Conservation (phyloP, 352 stramenopile species). For the Globisporangium splendens region DNA sequence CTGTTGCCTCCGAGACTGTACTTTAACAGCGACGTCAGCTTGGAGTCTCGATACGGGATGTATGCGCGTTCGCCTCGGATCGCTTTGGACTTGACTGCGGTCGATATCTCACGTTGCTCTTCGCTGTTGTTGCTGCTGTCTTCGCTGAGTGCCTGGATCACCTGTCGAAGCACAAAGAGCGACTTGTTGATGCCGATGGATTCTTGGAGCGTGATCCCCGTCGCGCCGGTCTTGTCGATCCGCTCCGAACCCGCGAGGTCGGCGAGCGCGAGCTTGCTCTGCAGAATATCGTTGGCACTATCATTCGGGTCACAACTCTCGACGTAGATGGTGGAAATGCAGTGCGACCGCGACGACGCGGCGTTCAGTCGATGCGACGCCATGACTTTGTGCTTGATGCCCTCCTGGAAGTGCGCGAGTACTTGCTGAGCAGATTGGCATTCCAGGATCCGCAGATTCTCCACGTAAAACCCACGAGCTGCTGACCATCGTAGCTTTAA, state of each 20-base stretch:
- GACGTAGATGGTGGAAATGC: conserved; percentile 54
- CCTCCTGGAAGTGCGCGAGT: conserved; percentile 46
- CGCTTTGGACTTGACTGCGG: conserved; percentile 1
- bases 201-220: conserved; percentile 45
- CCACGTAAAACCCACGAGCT: conserved; percentile 55
- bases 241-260: conserved; percentile 65
- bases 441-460: conserved; percentile 43
- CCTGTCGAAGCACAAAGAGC: conserved; percentile 54
- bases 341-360: conserved; percentile 50
- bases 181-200: conserved; percentile 67
- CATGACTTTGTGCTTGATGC: conserved; percentile 60
- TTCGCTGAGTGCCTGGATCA: conserved; percentile 53
- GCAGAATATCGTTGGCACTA: conserved; percentile 30
- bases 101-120: neutral
- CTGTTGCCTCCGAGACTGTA: conserved; percentile 59
- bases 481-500: conserved; percentile 47
- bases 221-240: conserved; percentile 54
- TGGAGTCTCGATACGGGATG: conserved; percentile 63
- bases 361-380: conserved; percentile 53
- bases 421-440: conserved; percentile 42
- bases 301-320: conserved; percentile 35
- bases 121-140: conserved; percentile 15
- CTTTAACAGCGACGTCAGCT: conserved; percentile 61
- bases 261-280: conserved; percentile 55
- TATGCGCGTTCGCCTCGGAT: conserved; percentile 15